Conservation (phyloP, 2,329 filamentous ascomycete species). For the Lasiodiplodia hormozganensis region DNA sequence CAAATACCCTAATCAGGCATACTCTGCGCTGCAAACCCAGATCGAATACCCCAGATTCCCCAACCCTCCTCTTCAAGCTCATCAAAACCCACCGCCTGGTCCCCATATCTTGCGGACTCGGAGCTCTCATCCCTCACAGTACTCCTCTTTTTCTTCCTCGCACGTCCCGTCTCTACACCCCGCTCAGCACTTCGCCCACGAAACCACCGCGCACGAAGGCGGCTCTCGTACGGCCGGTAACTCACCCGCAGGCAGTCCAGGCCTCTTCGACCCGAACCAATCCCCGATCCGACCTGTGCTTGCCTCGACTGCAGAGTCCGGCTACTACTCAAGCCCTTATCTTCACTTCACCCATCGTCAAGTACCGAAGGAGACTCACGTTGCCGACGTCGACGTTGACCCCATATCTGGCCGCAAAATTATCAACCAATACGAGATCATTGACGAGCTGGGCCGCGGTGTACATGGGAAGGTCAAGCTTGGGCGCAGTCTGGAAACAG, state of each 20-base stretch:
- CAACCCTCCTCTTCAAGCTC: slow-evolving; percentile 26
- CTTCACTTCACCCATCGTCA: slow-evolving; percentile 58
- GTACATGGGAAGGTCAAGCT: slow-evolving; percentile 98
- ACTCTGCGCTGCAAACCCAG: slow-evolving; percentile 55
- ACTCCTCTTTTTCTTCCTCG: slow-evolving; percentile 46
- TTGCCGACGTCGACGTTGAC: slow-evolving; percentile 89
- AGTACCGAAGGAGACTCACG: slow-evolving; percentile 73
- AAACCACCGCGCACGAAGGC: slow-evolving; percentile 41
- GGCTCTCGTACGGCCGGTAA: slow-evolving; percentile 53
- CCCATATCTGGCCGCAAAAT: slow-evolving; percentile 88
- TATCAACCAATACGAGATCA: slow-evolving; percentile 97
- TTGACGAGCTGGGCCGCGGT: slow-evolving; percentile 93
- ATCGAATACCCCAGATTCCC: slow-evolving; percentile 45
- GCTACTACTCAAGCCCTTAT: slow-evolving; percentile 57
- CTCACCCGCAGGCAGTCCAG: slow-evolving; percentile 56
- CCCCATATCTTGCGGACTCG: slow-evolving; percentile 49
- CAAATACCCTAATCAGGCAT: slow-evolving; percentile 57
- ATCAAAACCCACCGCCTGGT: slow-evolving; percentile 38
- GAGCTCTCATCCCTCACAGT: slow-evolving; percentile 52
- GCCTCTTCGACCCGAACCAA: slow-evolving; percentile 50
- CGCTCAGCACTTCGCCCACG: slow-evolving; percentile 46
- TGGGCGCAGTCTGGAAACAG: slow-evolving; percentile 77
- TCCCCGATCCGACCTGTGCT: slow-evolving; percentile 41
- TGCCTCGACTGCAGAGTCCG: slow-evolving; percentile 42
- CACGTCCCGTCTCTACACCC: slow-evolving; percentile 41